Percentiles rank a stretch among this genome's conserved stretches.
These are phyloP conservation scores for Xylaria multiplex DNA, from an alignment of 2,329 filamentous ascomycete species.

Conservation along the genomic window DNA sequence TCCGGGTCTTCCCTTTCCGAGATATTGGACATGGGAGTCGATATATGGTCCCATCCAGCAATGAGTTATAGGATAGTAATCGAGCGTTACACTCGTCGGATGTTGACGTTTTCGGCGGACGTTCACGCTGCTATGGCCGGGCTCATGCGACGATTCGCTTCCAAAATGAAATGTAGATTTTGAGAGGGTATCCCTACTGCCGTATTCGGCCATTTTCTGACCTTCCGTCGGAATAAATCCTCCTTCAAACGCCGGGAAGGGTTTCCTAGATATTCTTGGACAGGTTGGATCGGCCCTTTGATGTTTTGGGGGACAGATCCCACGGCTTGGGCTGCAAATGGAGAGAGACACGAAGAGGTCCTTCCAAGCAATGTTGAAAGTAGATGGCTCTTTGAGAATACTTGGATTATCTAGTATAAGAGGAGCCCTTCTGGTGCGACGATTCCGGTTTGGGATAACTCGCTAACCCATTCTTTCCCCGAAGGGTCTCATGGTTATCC, in stretches of 20 bases:
- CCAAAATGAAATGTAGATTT: neutral
- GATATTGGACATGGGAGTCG: neutral
- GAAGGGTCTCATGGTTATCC: neutral
- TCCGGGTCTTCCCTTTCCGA: no score
- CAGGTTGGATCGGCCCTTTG: constrained; percentile 3
- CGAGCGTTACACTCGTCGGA: neutral
- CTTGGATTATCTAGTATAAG: neutral
- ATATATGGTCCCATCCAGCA: no score
- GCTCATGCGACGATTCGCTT: neutral
- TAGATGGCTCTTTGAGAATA: neutral
- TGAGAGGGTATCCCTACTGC: constrained; percentile 2
- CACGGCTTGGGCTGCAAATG: no score
- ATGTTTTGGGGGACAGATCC: neutral
- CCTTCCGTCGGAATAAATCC: neutral
- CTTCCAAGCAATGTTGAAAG: neutral
- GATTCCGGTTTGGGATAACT: neutral
- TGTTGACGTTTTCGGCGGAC: constrained; percentile 11
- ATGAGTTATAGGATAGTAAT: neutral
- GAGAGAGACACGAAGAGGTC: no score
- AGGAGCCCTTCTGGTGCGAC: neutral
- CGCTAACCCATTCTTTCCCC: no score
- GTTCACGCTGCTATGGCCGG: neutral
- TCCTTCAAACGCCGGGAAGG: neutral
- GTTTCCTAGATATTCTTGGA: constrained; percentile 8
- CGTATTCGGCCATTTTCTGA: neutral